Percentiles rank a stretch among this genome's conserved stretches.
phyloP scores from a whole-genome alignment of 2,329 filamentous ascomycete species.

The Chrysoporthe puriensis region DNA sequence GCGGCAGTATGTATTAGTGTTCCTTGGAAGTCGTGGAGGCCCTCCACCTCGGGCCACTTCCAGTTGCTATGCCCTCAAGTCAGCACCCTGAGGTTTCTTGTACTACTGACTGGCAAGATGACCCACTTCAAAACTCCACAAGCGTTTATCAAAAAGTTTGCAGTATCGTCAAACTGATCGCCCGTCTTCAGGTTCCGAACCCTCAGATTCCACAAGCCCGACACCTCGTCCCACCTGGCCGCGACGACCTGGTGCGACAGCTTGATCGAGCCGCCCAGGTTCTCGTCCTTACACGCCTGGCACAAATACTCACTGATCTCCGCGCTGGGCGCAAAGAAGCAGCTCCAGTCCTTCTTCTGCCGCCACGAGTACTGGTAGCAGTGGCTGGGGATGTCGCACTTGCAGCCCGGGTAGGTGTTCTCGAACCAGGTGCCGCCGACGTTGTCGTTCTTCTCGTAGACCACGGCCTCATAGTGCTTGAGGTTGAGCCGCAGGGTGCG shows the following conservation, averaged over 20 bases:
- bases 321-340: constrained; percentile 56
- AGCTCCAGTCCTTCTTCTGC: constrained; percentile 62
- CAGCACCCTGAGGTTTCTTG: neutral
- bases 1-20: constrained; percentile 56
- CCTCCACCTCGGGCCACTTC: constrained; percentile 55
- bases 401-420: constrained; percentile 61
- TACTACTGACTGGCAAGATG: neutral
- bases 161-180: constrained; percentile 47
- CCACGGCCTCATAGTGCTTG: constrained; percentile 47
- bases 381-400: constrained; percentile 61
- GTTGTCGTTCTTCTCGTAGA: constrained; percentile 61
- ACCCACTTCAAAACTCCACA: constrained; percentile 58
- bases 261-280: constrained; percentile 49
- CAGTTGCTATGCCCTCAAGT: constrained; percentile 45
- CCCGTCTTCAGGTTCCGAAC: constrained; percentile 45
- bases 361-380: constrained; percentile 67
- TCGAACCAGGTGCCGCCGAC: constrained; percentile 64
- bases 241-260: constrained; percentile 46
- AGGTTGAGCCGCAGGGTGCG: constrained; percentile 49
- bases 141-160: constrained; percentile 54
- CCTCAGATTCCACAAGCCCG: constrained; percentile 47
- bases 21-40: constrained; percentile 51
- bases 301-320: constrained; percentile 62
- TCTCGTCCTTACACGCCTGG: constrained; percentile 51
- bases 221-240: constrained; percentile 50